phyloP scores from a whole-genome alignment of 805 yeast genomes.

The Schwanniomyces sp. region DNA sequence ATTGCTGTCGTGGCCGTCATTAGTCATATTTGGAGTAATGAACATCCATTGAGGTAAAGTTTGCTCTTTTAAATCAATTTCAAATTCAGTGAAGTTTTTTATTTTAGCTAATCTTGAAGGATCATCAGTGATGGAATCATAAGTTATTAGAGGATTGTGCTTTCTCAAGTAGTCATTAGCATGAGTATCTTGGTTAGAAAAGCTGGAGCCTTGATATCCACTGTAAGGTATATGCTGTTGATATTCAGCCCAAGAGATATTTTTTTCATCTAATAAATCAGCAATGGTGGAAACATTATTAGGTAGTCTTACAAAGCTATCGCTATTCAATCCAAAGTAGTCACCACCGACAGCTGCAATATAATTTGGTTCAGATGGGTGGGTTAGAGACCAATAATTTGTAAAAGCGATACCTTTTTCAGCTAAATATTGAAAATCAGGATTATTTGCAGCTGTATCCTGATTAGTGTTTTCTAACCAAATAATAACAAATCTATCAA shows the following conservation, averaged over 20 bases:
- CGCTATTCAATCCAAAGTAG: slow-evolving; percentile 48
- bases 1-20: slow-evolving; percentile 53
- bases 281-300: slow-evolving; percentile 46
- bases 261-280: slow-evolving; percentile 46
- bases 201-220: slow-evolving; percentile 50
- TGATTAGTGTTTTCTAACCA: slow-evolving; percentile 55
- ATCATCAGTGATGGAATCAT: slow-evolving; percentile 36
- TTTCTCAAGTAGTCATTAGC: slow-evolving; percentile 53
- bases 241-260: slow-evolving; percentile 55
- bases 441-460: slow-evolving; percentile 48
- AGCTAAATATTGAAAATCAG: slow-evolving; percentile 43
- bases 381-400: slow-evolving; percentile 54
- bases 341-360: slow-evolving; percentile 52
- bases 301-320: slow-evolving; percentile 46
- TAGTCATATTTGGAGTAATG: slow-evolving; percentile 54
- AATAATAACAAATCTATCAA: slow-evolving; percentile 41
- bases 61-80: slow-evolving; percentile 37
- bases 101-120: slow-evolving; percentile 41
- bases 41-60: slow-evolving; percentile 52
- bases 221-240: slow-evolving; percentile 54
- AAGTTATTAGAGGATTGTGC: slow-evolving; percentile 48
- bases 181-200: slow-evolving; percentile 38
- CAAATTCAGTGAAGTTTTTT: slow-evolving; percentile 48
- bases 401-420: slow-evolving; percentile 44
- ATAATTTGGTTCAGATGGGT: slow-evolving; percentile 57